Conservation (phyloP, 78 protist genomes). For the Creolimax fragrantissima region DNA sequence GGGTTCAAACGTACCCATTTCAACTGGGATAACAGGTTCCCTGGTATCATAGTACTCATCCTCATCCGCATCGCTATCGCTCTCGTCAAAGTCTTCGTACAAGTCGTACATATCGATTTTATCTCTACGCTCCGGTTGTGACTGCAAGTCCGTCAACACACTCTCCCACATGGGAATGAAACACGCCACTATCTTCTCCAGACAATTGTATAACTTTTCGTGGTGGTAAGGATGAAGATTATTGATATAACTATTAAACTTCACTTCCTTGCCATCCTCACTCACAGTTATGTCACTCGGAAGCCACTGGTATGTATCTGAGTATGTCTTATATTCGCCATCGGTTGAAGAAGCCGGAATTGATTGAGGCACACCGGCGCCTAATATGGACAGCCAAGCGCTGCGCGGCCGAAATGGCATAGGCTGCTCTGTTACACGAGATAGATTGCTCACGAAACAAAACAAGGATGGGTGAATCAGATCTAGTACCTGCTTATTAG, state of each 20-base stretch:
- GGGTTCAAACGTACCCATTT: background rate
- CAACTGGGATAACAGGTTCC: background rate
- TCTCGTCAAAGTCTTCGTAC: background rate
- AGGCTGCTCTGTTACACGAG: background rate
- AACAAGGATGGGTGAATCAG: constrained; percentile 32
- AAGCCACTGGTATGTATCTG: constrained; percentile 38
- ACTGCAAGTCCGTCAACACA: background rate
- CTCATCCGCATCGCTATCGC: background rate
- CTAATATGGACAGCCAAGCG: background rate
- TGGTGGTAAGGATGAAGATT: constrained; percentile 39
- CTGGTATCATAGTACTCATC: background rate
- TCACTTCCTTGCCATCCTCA: constrained; percentile 26
- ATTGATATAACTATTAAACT: constrained; percentile 40
- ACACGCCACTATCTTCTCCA: constrained; percentile 10
- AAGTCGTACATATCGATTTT: background rate
- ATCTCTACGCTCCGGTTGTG: background rate
- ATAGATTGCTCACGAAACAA: background rate
- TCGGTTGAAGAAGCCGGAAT: background rate
- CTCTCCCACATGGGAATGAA: constrained; percentile 39
- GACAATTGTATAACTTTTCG: constrained; percentile 6
- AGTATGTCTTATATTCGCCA: background rate
- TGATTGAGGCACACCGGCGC: background rate
- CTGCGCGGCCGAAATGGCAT: background rate
- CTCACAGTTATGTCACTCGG: constrained; percentile 30
- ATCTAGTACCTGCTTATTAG: constrained; percentile 25